Evolutionary conservation across 108 stramenopile species (phyloP), one percentile per base, ranked within the genome.

Genomic region (Cyclotella baltica): DNA sequence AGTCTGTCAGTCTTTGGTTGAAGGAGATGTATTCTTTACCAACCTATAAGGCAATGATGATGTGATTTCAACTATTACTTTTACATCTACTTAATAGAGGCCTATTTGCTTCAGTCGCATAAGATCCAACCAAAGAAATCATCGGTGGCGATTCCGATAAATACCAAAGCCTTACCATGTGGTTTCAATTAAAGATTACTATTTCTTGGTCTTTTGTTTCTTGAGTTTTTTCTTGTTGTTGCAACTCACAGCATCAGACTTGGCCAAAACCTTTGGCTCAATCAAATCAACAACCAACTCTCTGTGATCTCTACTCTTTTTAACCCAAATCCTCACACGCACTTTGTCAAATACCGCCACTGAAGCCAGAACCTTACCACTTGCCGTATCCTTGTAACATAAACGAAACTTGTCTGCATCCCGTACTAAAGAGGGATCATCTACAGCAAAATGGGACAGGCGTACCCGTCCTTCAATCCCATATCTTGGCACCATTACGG

Each of bases 401-500:
- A 93, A 48, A 28, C 80, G 80, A 70, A 93, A 89, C 46, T 87
- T 75, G 23, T 89, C 87, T 3, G 87, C 82, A 59, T 91, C 73
- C 5, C 95, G 86, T 8, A 72, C 35, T 19, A 95, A 67, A 48
- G 67, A 77, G 20, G 89, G 77, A 40, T 81, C 83, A 36, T 90
- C 78, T 0, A 40, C 61, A 27, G 72, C 46, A n/a, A 85, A 71
- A 31, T 89, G 67, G 1, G 89, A 59, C 29, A 98, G 65, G 20
- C 77, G 67, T 31, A 98, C 89, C 18, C 86, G 76, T 16, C 97
- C 98, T 87, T 99, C 99, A 62, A 99, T 98, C n/a, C 99, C 99
- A 85, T 96, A 99, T 40, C 95, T 80, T 5, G 98, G 98, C 23
- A 99, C 97, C 66, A 99, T 94, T 27, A 99, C 98, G 6, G 74